Conservation (phyloP, 768 basidiomycete species). For the Infundibulicybe gibba region DNA sequence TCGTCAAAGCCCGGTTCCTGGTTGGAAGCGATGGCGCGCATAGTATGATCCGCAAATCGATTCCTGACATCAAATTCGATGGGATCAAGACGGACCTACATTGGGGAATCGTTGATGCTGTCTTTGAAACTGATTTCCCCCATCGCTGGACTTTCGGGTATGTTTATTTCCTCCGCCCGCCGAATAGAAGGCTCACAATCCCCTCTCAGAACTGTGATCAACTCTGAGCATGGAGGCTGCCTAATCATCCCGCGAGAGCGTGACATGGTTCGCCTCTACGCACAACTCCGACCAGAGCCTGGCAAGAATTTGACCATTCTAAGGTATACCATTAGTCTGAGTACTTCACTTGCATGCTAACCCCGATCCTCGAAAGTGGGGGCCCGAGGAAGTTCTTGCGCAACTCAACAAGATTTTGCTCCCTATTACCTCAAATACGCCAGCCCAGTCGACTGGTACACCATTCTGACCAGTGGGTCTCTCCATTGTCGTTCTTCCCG, state of each 20-base stretch:
- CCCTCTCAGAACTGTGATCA: constrained; percentile 39
- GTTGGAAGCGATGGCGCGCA: constrained; percentile 34
- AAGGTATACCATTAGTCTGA: neutral
- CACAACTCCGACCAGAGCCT: constrained; percentile 28
- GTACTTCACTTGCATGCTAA: neutral
- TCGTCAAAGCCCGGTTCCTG: constrained; percentile 26
- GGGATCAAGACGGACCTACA: constrained; percentile 40
- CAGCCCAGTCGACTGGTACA: constrained; percentile 4
- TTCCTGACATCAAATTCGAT: constrained; percentile 36
- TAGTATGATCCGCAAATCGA: constrained; percentile 40
- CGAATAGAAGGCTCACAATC: constrained; percentile 9
- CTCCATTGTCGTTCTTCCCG: too few species aligned
- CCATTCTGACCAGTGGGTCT: constrained; percentile 3
- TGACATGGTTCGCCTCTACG: constrained; percentile 41
- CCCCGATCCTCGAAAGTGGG: neutral
- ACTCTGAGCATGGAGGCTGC: constrained; percentile 40
- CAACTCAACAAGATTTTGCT: constrained; percentile 7
- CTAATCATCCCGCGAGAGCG: constrained; percentile 46
- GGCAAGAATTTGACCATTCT: constrained; percentile 3
- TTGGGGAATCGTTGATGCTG: constrained; percentile 46
- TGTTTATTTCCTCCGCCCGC: neutral
- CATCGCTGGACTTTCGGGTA: constrained; percentile 24
- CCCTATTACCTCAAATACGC: constrained; percentile 4
- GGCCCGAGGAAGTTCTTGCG: constrained; percentile 3
- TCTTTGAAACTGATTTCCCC: constrained; percentile 44